phyloP scores from a whole-genome alignment of 176 grass and related monocot species.

The Rhynchospora pubera region DNA sequence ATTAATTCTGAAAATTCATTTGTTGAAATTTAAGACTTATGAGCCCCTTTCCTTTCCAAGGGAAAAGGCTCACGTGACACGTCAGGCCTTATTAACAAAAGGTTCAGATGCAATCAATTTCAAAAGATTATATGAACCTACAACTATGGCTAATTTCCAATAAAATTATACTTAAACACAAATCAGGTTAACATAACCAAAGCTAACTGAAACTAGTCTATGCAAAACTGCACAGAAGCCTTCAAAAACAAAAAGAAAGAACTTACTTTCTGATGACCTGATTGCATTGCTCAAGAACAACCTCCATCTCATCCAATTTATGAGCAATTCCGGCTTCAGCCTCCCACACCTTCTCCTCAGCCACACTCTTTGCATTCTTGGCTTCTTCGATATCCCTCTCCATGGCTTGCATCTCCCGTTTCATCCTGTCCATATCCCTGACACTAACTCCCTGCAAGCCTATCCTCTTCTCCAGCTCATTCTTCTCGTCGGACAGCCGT shows the following conservation, averaged over 20 bases:
- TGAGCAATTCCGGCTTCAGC: constrained; percentile 36
- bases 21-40: too few relatives aligned
- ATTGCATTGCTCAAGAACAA: constrained; percentile 52
- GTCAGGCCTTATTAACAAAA: too few relatives aligned
- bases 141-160: too few relatives aligned
- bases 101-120: too few relatives aligned
- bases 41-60: too few relatives aligned
- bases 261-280: constrained; percentile 59
- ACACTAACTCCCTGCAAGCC: constrained; percentile 48
- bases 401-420: constrained; percentile 50
- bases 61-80: too few relatives aligned
- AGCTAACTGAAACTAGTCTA: background rate
- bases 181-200: background rate
- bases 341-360: constrained; percentile 80
- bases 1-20: too few relatives aligned
- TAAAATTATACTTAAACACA: constrained; percentile 1
- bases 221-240: background rate
- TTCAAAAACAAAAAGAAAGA: background rate
- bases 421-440: constrained; percentile 60
- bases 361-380: constrained; percentile 27
- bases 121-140: too few relatives aligned
- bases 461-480: constrained; percentile 46
- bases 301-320: constrained; percentile 56
- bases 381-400: constrained; percentile 47
- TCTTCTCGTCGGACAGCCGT: constrained; percentile 32